Conservation (phyloP, 306 rosid genomes). For the Canavalia ensiformis region DNA sequence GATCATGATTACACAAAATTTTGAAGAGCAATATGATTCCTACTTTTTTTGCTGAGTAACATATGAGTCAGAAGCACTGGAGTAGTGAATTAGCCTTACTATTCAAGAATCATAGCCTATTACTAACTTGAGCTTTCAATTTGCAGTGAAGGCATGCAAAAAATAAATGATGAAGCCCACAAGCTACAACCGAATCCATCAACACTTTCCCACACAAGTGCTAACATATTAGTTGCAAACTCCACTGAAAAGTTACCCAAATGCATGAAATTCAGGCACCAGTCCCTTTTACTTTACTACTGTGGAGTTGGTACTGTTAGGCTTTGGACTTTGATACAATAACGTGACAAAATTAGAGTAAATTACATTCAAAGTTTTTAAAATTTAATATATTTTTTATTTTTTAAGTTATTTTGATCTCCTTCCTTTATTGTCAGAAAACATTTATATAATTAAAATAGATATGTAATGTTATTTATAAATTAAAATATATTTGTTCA, state of each 20-base stretch:
- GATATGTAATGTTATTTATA: too few relatives aligned
- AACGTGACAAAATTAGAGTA: too few relatives aligned
- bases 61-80: conserved; percentile 43
- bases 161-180: conserved; percentile 47
- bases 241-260: not conserved
- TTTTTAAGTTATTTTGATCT: too few relatives aligned
- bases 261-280: not conserved
- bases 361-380: too few relatives aligned
- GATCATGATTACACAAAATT: conserved; percentile 35
- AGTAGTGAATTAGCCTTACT: conserved; percentile 31
- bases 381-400: too few relatives aligned
- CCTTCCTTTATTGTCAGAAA: too few relatives aligned
- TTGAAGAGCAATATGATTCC: conserved; percentile 24
- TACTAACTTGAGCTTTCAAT: conserved; percentile 32
- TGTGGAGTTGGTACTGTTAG: conserved; percentile 1
- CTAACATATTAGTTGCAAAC: not conserved
- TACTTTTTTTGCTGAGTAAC: conserved; percentile 29
- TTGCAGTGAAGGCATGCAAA: conserved; percentile 48
- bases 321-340: not conserved
- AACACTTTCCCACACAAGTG: conserved; percentile 24
- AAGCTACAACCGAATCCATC: conserved; percentile 2
- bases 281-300: not conserved
- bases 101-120: conserved; percentile 31
- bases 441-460: too few relatives aligned
- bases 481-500: too few relatives aligned